phyloP scores from a whole-genome alignment of 129 eudicot genomes.

The Flaveria linearis region DNA sequence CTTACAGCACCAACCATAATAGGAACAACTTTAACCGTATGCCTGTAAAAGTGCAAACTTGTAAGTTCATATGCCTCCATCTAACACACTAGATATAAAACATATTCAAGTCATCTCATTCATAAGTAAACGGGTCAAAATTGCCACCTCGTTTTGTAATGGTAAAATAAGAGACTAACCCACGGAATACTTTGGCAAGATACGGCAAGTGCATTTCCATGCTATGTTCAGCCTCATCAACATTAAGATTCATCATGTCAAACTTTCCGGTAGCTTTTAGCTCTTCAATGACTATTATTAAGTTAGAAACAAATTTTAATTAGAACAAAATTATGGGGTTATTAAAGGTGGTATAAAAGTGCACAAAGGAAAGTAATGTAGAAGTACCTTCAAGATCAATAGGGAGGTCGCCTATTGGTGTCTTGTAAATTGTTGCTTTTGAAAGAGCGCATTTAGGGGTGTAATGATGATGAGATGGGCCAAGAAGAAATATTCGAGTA shows the following conservation, averaged over 20 bases:
- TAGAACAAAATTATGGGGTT: not conserved
- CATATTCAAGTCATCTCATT: not conserved
- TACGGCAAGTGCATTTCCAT: conserved; percentile 99
- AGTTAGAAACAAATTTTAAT: not conserved
- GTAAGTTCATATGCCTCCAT: too few relatives aligned
- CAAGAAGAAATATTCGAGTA: conserved; percentile 81
- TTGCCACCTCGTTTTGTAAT: not conserved
- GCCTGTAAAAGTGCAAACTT: conserved; percentile 41
- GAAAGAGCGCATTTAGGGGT: conserved; percentile 89
- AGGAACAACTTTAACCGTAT: conserved; percentile 78
- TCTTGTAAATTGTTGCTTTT: conserved; percentile 76
- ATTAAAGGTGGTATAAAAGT: not conserved
- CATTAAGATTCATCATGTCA: conserved; percentile 84
- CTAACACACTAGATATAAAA: not conserved
- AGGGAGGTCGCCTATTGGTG: conserved; percentile 88
- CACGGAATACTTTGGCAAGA: conserved; percentile 86
- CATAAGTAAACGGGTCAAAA: not conserved
- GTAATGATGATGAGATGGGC: conserved; percentile 98
- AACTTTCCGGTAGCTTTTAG: conserved; percentile 86
- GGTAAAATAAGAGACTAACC: conserved; percentile 41
- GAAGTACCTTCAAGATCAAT: conserved; percentile 86
- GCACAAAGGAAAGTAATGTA: not conserved
- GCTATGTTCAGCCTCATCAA: conserved; percentile 98
- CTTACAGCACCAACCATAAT: conserved; percentile 93
- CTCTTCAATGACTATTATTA: conserved; percentile 64